Base-by-base conservation (phyloP, 2,329 filamentous ascomycete genomes). In the Akanthomyces uredinophilus region DNA sequence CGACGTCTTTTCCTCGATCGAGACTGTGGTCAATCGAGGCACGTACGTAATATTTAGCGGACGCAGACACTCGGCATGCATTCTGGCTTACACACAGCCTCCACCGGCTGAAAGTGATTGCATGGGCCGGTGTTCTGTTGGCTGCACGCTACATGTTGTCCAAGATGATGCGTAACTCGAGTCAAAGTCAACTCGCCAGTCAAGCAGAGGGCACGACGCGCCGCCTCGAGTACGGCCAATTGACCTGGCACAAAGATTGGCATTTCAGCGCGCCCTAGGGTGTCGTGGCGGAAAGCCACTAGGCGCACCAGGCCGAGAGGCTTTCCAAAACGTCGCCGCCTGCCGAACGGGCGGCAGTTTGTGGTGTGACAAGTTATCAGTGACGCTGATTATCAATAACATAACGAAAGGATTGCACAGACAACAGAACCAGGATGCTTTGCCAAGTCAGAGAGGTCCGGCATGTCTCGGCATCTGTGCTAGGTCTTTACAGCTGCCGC, bases 241-340 rank as follows among this genome's bases (percentile, higher is more conserved):
- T n/a, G 14, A 13, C 27, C 16, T 56, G 52, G 22, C 5, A 18
- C 16, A 44, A 13, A 14, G 43, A n/a, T 16, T 13, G 18, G 11
- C 39, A 55, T 20, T 7, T 55, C 37, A 11, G 27, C 54, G 27
- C 54, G 43, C 54, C 54, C 27, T 47, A 47, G 18, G 54, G 43
- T 29, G 53, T n/a, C 29, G 29, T 56, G 53, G 53, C 53, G 53
- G 41, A 8, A 24, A 56, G 53, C 54, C 54, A 57, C 54, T 22
- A 24, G 18, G 35, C n/a, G 53, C 37, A 18, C 14, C 53, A 46
- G 39, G n/a, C 53, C n/a, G 54, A 18, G 2, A n/a, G 18, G 18
- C 22, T 46, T n/a, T 35, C 27, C n/a, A 44, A 27, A 46, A 39
- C 29, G 18, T 37, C 43, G 54, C 54, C 43, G 54, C n/a, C 29